These are phyloP conservation scores for Fonsecaea monophora DNA, from an alignment of 2,329 filamentous ascomycete species.

Conservation along the genomic window DNA sequence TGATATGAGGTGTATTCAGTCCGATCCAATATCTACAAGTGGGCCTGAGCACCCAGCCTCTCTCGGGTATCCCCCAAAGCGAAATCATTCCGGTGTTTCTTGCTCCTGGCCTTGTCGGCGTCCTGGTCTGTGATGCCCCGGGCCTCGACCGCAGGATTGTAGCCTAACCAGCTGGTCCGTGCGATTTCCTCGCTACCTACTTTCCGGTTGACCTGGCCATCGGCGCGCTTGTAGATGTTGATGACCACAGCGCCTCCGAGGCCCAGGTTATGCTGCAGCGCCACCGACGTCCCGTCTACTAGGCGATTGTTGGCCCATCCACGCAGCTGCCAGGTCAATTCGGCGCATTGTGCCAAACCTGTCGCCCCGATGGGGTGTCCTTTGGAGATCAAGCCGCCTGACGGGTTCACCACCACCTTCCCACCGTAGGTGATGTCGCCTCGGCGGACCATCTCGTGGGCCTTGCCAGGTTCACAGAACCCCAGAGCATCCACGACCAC, in stretches of 20 bases:
- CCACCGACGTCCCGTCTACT: slow-evolving; percentile 70
- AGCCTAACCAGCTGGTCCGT: slow-evolving; percentile 73
- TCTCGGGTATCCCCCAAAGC: slow-evolving; percentile 76
- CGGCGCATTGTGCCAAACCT: slow-evolving; percentile 90
- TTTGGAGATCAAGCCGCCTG: slow-evolving; percentile 92
- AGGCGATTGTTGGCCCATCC: slow-evolving; percentile 92
- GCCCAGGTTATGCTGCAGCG: slow-evolving; percentile 91
- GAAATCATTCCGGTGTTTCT: slow-evolving; percentile 72
- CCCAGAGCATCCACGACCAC: slow-evolving; percentile 85
- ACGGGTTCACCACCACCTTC: slow-evolving; percentile 81
- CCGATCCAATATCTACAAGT: slow-evolving; percentile 55
- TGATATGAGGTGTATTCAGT: too few relatives aligned
- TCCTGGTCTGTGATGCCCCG: slow-evolving; percentile 84
- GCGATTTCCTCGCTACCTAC: slow-evolving; percentile 68
- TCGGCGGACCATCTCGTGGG: slow-evolving; percentile 84
- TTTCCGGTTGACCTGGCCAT: slow-evolving; percentile 58
- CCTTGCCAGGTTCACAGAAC: slow-evolving; percentile 77
- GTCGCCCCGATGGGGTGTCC: slow-evolving; percentile 86
- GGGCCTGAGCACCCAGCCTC: slow-evolving; percentile 67
- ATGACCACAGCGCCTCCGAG: slow-evolving; percentile 89
- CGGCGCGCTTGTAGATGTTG: slow-evolving; percentile 84
- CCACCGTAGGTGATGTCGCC: slow-evolving; percentile 94
- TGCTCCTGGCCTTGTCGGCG: slow-evolving; percentile 71
- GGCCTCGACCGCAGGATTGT: slow-evolving; percentile 89
- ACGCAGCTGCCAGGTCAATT: slow-evolving; percentile 92